Evolutionary conservation across 805 yeast genomes (phyloP), one percentile per base, ranked within the genome.

Genomic region (Sugiyamaella boreocaroliniensis): DNA sequence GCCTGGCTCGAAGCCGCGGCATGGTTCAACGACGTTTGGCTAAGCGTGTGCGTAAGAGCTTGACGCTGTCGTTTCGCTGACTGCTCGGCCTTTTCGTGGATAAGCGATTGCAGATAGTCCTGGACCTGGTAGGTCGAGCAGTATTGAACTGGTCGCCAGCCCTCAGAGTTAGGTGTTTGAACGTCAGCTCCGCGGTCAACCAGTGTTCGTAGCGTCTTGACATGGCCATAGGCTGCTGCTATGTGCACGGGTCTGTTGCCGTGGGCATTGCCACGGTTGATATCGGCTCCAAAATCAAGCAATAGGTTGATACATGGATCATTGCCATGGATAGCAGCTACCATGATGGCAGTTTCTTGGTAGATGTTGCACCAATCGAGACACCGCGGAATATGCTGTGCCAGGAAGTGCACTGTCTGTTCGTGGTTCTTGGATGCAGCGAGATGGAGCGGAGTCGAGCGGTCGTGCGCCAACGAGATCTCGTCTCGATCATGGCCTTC

Each of bases 241-340:
- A 85, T 72, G 68, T 92, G 98, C 43, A 92, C 70, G 0, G 96
- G 88, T 2, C 95, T 83, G 63, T 89, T 86, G 0, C 93, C 95
- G 14, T 78, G 78, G 9, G 73, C 70, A 64, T 93, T 96, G 51
- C 80, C 82, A 4, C 81, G 65, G 59, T 85, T 82, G 45, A 89
- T 74, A 61, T 87, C 85, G 2, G 95, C 95, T 8, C 90, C 93
- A 52, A 84, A 78, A 40, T 85, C 85, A 3, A 88, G 69, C 18
- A 89, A 68, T 43, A 86, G 68, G 56, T 76, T 79, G 45, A 85
- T 72, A 57, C 90, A 83, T 40, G 81, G 83, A 53, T 76, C 76
- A 64, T 75, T 79, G 50, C 87, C 86, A 42, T 72, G 65, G 12
- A 72, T 68, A 37, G 86, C 79, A 14, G 92, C 85, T 15, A 81